Percentiles rank a stretch among this genome's conserved stretches.
Evolutionary conservation across 164 flowering plant species (phyloP).

Genomic region (Hamamelis virginiana): DNA sequence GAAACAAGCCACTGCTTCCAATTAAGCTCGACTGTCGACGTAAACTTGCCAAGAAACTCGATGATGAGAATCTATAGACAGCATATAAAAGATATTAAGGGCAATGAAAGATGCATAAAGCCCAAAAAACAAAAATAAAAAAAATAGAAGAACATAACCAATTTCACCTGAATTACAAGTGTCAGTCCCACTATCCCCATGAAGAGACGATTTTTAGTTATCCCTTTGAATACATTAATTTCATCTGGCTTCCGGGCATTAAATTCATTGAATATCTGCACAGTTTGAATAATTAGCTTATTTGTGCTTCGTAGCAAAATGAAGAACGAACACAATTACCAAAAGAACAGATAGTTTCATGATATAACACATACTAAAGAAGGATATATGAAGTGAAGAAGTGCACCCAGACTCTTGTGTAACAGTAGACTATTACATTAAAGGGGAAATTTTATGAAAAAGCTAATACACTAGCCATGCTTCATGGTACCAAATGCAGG

Average conservation of each 20-base stretch:
- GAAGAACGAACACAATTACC: background rate
- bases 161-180: conserved; percentile 74
- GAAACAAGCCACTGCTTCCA: conserved; percentile 77
- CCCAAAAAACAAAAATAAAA: background rate
- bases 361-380: too few species aligned
- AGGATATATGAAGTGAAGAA: too few species aligned
- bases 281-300: conserved; percentile 3
- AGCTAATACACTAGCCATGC: too few species aligned
- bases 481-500: too few species aligned
- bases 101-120: background rate
- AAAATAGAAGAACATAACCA: background rate
- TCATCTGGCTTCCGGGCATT: conserved; percentile 97
- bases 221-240: conserved; percentile 66
- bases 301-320: background rate
- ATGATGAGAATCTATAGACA: conserved; percentile 59
- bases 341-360: too few species aligned
- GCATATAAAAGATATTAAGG: background rate
- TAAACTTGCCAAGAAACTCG: conserved; percentile 75
- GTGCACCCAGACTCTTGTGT: too few species aligned
- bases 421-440: too few species aligned
- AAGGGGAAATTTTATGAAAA: too few species aligned
- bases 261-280: conserved; percentile 88
- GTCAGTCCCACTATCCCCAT: conserved; percentile 68
- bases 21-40: conserved; percentile 57
- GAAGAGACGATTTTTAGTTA: conserved; percentile 70